Percentiles rank a stretch among this genome's conserved stretches.
Evolutionary conservation across 2,329 filamentous ascomycete species (phyloP).

Genomic region (Aspergillus ochraceoroseus): DNA sequence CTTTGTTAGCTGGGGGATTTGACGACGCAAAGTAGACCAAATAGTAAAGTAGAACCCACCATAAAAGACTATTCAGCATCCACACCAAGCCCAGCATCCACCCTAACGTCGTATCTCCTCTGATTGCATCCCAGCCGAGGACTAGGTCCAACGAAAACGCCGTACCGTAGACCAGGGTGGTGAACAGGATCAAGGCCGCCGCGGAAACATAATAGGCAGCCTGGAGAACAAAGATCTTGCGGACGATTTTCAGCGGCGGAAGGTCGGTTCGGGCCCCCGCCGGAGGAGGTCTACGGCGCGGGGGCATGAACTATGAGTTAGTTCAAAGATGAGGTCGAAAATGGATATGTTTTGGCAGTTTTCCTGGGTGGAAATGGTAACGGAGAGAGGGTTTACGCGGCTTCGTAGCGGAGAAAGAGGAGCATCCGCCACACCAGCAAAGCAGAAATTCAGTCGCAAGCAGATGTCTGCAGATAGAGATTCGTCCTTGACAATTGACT

Average conservation of each 20-base stretch:
- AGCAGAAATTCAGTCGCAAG: too few relatives aligned
- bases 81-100: conserved; percentile 66
- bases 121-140: conserved; percentile 58
- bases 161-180: conserved; percentile 60
- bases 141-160: conserved; percentile 56
- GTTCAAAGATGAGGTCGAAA: conserved; percentile 2
- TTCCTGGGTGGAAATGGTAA: conserved; percentile 1
- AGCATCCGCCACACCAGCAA: background rate
- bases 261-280: conserved; percentile 63
- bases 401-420: background rate
- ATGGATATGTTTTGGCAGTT: background rate
- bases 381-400: background rate
- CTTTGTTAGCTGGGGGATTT: background rate
- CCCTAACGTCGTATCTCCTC: conserved; percentile 64
- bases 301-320: conserved; percentile 34
- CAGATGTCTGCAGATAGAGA: too few relatives aligned
- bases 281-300: conserved; percentile 57
- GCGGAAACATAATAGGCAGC: conserved; percentile 60
- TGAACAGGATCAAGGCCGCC: conserved; percentile 61
- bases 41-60: conserved; percentile 49
- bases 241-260: conserved; percentile 61
- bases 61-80: conserved; percentile 60
- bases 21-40: too few relatives aligned
- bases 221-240: conserved; percentile 62
- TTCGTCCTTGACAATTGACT: too few relatives aligned